Conservation (phyloP, 179 eudicot species). For the Corrigiola litoralis region DNA sequence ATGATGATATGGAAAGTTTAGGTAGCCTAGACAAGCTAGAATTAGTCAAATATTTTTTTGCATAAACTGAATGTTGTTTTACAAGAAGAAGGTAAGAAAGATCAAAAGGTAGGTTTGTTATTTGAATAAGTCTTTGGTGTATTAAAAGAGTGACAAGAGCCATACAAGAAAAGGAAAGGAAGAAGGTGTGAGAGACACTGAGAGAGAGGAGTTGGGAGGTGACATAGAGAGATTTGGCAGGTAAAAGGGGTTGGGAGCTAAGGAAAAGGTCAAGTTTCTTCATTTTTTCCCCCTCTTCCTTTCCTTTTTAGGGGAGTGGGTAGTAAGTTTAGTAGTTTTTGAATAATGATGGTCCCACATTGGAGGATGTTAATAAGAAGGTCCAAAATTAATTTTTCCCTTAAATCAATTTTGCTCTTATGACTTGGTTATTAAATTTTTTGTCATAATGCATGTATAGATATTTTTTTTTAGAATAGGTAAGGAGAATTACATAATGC, state of each 20-base stretch:
- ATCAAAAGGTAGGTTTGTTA: not conserved
- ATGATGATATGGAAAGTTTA: too few species aligned
- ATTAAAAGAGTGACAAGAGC: constrained; percentile 21
- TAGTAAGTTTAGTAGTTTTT: constrained; percentile 21
- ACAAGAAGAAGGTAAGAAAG: not conserved
- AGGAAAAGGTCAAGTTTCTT: constrained; percentile 32
- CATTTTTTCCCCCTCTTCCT: not conserved
- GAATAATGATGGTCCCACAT: constrained; percentile 5
- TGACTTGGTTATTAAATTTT: not conserved
- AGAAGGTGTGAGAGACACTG: not conserved
- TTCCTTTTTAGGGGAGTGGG: constrained; percentile 6
- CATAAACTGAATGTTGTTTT: not conserved
- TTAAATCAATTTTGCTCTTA: too few species aligned
- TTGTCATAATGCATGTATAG: too few species aligned
- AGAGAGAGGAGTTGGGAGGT: not conserved
- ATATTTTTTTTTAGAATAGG: too few species aligned
- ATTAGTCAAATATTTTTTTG: not conserved
- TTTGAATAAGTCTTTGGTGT: constrained; percentile 19
- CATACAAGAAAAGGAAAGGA: not conserved
- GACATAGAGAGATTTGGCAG: too few species aligned
- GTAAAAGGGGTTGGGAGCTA: not conserved
- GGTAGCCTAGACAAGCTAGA: not conserved
- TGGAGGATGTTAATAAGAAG: not conserved
- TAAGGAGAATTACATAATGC: too few species aligned
- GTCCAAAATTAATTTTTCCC: too few species aligned